Evolutionary conservation across 805 yeast genomes (phyloP).

Genomic region (Kodamaea leandrae): DNA sequence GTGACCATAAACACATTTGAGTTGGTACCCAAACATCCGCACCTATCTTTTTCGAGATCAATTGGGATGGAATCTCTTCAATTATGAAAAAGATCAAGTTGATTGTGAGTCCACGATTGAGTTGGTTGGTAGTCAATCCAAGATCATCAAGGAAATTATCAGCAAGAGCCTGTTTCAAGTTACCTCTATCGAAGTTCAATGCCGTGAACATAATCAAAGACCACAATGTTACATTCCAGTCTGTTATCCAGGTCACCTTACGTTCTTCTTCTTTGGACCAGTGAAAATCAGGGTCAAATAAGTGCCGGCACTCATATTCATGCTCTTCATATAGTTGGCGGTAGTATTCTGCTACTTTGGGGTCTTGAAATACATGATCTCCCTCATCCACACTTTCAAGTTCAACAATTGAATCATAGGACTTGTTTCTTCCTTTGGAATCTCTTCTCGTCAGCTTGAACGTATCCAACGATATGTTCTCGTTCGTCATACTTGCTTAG

Average conservation of each 20-base stretch:
- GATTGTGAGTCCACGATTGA: constrained; percentile 57
- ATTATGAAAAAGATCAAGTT: constrained; percentile 50
- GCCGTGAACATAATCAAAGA: constrained; percentile 44
- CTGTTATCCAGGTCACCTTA: constrained; percentile 48
- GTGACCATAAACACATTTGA: constrained; percentile 26
- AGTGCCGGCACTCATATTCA: constrained; percentile 32
- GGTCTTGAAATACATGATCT: constrained; percentile 32
- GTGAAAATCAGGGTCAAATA: constrained; percentile 33
- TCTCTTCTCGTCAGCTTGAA: background rate
- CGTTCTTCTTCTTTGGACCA: constrained; percentile 36
- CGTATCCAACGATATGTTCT: background rate
- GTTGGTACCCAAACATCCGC: constrained; percentile 39
- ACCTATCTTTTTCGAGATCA: constrained; percentile 61
- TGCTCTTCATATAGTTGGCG: constrained; percentile 28
- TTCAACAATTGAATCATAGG: constrained; percentile 2
- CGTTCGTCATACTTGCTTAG: background rate
- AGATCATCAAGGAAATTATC: constrained; percentile 29
- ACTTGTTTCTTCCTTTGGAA: background rate
- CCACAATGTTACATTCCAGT: constrained; percentile 53
- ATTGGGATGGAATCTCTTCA: constrained; percentile 65
- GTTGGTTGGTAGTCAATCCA: constrained; percentile 52
- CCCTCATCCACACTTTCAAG: constrained; percentile 3
- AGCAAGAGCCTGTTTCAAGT: constrained; percentile 24
- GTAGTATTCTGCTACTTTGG: constrained; percentile 30
- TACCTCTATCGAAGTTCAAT: constrained; percentile 24